Conservation (phyloP, 2,329 filamentous ascomycete genomes). For the Neoscytalidium dimidiatum region DNA sequence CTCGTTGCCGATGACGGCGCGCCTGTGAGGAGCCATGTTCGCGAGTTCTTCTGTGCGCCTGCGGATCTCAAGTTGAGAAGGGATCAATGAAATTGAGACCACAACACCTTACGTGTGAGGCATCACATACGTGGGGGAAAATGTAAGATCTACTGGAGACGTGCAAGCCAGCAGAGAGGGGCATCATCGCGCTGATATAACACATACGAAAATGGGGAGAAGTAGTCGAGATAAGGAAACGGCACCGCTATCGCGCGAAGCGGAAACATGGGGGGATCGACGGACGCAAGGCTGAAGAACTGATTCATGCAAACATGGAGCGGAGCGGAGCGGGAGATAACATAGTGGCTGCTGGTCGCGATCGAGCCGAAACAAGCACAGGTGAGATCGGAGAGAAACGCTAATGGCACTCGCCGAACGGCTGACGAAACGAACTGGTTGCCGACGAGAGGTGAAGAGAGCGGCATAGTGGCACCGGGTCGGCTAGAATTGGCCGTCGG, state of each 20-base stretch:
- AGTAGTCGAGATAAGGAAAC: constrained; percentile 1
- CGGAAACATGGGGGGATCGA: neutral
- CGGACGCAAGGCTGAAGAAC: neutral
- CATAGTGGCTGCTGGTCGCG: neutral
- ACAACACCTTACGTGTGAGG: neutral
- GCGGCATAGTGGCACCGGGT: too few relatives aligned
- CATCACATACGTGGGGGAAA: neutral
- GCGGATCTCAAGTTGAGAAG: neutral
- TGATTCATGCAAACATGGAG: neutral
- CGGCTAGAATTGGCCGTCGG: too few relatives aligned
- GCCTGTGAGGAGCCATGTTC: constrained; percentile 25
- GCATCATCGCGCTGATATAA: neutral
- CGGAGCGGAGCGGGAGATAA: neutral
- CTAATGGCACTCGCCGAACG: too few relatives aligned
- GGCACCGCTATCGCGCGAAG: neutral
- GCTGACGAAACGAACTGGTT: too few relatives aligned
- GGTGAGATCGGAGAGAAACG: neutral
- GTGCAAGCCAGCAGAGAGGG: neutral
- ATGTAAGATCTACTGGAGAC: neutral
- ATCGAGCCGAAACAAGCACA: neutral
- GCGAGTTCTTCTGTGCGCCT: neutral
- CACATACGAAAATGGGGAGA: neutral
- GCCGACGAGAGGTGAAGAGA: too few relatives aligned
- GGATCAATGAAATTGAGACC: neutral
- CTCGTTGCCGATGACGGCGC: constrained; percentile 44